A percentile compares a stretch with the other conserved stretches of the same genome.
phyloP scores from a whole-genome alignment of 495 filamentous ascomycete species.

The Hypoxylon fuscum region DNA sequence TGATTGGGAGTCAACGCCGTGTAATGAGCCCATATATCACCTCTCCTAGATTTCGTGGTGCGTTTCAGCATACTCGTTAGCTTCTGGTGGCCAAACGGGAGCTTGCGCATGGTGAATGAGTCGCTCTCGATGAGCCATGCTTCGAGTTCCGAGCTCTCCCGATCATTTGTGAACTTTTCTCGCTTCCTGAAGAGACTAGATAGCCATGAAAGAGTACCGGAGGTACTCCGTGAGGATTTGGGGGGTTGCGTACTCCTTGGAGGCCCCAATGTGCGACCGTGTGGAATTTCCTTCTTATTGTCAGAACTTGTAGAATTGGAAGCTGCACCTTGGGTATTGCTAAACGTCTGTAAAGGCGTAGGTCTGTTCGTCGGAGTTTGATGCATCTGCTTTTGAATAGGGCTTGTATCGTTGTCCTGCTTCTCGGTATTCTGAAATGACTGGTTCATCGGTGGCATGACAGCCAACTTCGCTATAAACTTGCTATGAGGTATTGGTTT shows the following conservation, averaged over 20 bases:
- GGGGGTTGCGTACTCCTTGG: no score
- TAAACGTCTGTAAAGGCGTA: no score
- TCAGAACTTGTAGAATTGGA: background rate
- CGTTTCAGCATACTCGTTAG: background rate
- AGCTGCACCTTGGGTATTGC: no score
- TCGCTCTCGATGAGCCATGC: slow-evolving; percentile 19
- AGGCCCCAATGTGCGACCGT: background rate
- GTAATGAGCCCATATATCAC: slow-evolving; percentile 16
- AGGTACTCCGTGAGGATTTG: background rate
- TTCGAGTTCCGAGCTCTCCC: slow-evolving; percentile 16
- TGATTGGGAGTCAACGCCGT: background rate
- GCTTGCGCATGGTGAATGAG: background rate
- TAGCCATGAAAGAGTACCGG: background rate
- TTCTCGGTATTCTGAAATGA: background rate
- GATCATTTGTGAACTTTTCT: background rate
- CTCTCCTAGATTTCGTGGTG: background rate
- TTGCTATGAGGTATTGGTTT: background rate
- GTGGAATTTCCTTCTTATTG: background rate
- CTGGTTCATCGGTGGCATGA: background rate
- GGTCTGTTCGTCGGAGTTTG: no score
- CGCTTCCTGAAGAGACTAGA: slow-evolving; percentile 6
- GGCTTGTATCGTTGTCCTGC: no score
- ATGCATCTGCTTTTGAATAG: no score
- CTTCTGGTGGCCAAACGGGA: slow-evolving; percentile 8
- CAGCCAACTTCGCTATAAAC: no score